Evolutionary conservation across 306 rosid species (phyloP), one percentile per base, ranked within the genome.

Genomic region (Citrullus amarus): DNA sequence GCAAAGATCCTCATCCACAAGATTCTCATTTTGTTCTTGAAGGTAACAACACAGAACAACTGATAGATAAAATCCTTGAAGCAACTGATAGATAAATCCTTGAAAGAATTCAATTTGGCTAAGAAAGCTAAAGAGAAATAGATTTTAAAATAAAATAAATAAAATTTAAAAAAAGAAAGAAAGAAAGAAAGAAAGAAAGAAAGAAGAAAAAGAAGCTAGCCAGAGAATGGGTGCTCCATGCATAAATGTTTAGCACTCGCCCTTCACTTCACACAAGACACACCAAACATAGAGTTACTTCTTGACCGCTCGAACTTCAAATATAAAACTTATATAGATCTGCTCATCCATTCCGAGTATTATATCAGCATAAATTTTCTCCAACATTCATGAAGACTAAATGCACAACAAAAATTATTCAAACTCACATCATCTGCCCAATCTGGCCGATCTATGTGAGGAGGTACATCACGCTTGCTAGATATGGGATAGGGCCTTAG

Each of bases 401-500:
- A 43, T 44, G 5, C 56, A n/a, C 11, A 22, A 20, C 56, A 41
- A 20, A 13, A 71, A 25, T 48, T 71, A 71, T 53, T 71, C 41
- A 71, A 48, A 86, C 97, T 91, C 83, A 95, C 99, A 84, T 88
- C 93, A 79, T 68, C 82, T 75, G 97, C 97, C 99, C 99, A 92
- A 74, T 95, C 99, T 28, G 99, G 97, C 78, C 51, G 81, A 79
- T 78, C 92, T 83, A 95, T 86, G 80, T 86, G 83, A 77, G 88
- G 82, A 65, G 97, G 98, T 76, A 95, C 86, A 43, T 62, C 9
- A 43, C 86, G 88, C 77, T 70, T 86, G 67, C 63, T 50, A 86
- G 96, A 92, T 85, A 95, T 92, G 50, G 98, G 97, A 86, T 82
- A 90, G 51, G 97, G 96, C 90, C 88, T 88, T 83, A 95, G 83